phyloP scores from a whole-genome alignment of 441 rosid species.

The Pelargonium citronellum region DNA sequence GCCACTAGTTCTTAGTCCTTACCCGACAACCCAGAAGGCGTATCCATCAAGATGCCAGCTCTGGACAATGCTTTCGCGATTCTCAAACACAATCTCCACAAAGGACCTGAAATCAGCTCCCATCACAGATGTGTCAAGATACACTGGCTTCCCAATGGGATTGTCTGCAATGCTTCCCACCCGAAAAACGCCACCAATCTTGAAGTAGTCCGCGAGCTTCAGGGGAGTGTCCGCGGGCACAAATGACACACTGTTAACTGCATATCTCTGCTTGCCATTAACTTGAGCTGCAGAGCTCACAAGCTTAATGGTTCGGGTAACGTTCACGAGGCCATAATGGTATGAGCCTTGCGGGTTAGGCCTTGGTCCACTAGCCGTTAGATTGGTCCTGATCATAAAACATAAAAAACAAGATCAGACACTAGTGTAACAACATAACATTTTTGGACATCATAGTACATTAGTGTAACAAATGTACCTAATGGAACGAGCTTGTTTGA shows the following conservation, averaged over 20 bases:
- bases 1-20: slow-evolving; percentile 15
- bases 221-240: slow-evolving; percentile 52
- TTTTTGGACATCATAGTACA: no score
- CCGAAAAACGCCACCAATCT: slow-evolving; percentile 45
- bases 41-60: slow-evolving; percentile 69
- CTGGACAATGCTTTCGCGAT: slow-evolving; percentile 51
- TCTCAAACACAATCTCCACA: slow-evolving; percentile 54
- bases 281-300: slow-evolving; percentile 44
- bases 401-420: neutral
- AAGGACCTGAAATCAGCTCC: slow-evolving; percentile 49
- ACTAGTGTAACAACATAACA: neutral
- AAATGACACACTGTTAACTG: slow-evolving; percentile 52
- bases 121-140: slow-evolving; percentile 57
- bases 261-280: slow-evolving; percentile 52
- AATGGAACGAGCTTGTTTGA: slow-evolving; percentile 84
- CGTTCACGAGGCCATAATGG: slow-evolving; percentile 54
- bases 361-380: slow-evolving; percentile 69
- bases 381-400: slow-evolving; percentile 42
- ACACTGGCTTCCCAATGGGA: slow-evolving; percentile 31
- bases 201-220: slow-evolving; percentile 61
- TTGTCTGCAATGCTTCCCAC: slow-evolving; percentile 50
- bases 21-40: slow-evolving; percentile 71
- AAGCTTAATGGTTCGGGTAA: slow-evolving; percentile 45
- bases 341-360: slow-evolving; percentile 74
- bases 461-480: slow-evolving; percentile 34